phyloP scores from a whole-genome alignment of 2,329 filamentous ascomycete genomes.

The Alternaria dauci region DNA sequence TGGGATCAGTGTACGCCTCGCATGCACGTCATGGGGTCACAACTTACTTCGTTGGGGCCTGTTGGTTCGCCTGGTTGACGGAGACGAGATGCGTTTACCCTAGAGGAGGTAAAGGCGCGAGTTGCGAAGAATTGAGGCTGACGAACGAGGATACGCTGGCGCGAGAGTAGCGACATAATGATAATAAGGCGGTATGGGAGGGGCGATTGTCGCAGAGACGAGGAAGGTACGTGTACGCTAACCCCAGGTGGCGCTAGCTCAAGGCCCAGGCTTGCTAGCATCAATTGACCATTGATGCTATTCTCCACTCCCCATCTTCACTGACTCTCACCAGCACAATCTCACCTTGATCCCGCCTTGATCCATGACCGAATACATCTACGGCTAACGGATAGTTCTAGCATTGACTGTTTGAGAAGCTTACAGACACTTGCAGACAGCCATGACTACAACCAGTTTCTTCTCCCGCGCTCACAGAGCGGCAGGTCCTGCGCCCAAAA shows the following conservation, averaged over 20 bases:
- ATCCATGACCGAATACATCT: neutral
- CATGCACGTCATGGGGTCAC: neutral
- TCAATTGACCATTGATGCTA: neutral
- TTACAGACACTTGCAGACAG: neutral
- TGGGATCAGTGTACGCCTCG: neutral
- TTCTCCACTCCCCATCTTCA: conserved; percentile 1
- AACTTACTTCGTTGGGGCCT: conserved; percentile 46
- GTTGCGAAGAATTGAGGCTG: conserved; percentile 11
- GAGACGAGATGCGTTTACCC: conserved; percentile 36
- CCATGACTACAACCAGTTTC: conserved; percentile 15
- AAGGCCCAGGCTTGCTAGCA: conserved; percentile 4
- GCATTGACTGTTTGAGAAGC: neutral
- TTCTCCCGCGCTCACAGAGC: conserved; percentile 22
- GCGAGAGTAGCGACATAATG: conserved; percentile 42
- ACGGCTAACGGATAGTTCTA: neutral
- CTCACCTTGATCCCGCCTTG: neutral
- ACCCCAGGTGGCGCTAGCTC: conserved; percentile 6
- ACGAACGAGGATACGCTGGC: conserved; percentile 21
- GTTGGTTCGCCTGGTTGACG: conserved; percentile 48
- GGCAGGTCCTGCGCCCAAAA: conserved; percentile 16
- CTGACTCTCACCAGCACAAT: neutral
- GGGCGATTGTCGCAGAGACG: conserved; percentile 12
- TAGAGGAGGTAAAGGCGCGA: conserved; percentile 39
- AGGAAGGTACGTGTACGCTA: conserved; percentile 1
- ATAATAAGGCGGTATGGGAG: conserved; percentile 35